Evolutionary conservation across 2,329 filamentous ascomycete species (phyloP), one percentile per base, ranked within the genome.

Genomic region (Dothideomycetidae sp.): DNA sequence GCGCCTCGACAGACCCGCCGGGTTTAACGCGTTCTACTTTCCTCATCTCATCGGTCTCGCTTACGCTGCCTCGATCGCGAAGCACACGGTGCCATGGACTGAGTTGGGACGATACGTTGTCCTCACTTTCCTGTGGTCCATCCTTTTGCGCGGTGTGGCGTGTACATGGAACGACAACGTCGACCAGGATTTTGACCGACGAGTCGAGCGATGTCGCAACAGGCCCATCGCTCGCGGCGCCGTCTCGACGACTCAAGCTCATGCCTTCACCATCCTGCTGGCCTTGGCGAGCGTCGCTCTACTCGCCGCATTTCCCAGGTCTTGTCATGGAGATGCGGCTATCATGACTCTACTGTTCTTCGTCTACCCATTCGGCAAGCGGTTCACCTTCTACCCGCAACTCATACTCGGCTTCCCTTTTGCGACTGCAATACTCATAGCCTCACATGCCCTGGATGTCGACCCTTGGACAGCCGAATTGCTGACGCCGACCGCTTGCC

Each of bases 121-220:
- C 42, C 58, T 54, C 33, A 57, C 55, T 28, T 52, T 50, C 29
- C 12, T 12, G 4, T 16, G 60, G 50, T 14, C 53, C 58, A 16
- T 62, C 59, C 44, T 63, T 58, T 45, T 56, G 52, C 61, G 68
- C 36, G 62, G 66, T 16, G 61, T 61, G 13, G 58, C 64, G 3
- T 73, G 70, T 48, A 60, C 67, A 0, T 71, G 70, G 55, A 73
- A 74, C 48, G 70, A 73, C 46, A 60, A 64, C 21, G 61, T 67
- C 51, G 70, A 74, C 45, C 60, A 63, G 33, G 64, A 68, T 31
- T 55, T 70, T 36, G 70, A 74, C 46, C 63, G 66, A 3, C 56
- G 64, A 42, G 67, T 70, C 7, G 59, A 58, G 44, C 61, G 69
- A 28, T 69, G 64, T 29, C 61, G 62, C 21, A 60, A 66, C 43